phyloP scores from a whole-genome alignment of 176 grass and related monocot species.

The Triticum turgidum region DNA sequence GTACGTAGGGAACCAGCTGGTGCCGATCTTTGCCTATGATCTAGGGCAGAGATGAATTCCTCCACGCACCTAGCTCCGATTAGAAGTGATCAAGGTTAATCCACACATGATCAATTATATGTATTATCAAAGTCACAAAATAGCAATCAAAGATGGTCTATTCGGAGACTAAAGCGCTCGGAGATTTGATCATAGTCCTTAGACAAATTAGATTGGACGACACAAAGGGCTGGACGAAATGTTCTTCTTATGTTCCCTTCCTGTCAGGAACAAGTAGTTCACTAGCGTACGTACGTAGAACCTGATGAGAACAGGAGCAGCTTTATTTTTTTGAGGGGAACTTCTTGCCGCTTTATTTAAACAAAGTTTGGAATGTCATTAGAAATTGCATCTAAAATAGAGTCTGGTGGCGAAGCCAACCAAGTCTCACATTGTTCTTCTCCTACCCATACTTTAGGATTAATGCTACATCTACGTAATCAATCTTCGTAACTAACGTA shows the following conservation, averaged over 20 bases:
- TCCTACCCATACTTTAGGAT: too few relatives aligned
- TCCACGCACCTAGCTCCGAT: not conserved
- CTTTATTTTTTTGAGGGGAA: too few relatives aligned
- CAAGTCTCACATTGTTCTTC: too few relatives aligned
- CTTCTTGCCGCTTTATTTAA: too few relatives aligned
- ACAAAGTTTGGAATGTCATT: too few relatives aligned
- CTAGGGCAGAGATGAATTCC: conserved; percentile 19
- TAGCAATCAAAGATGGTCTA: not conserved
- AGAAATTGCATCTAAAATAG: too few relatives aligned
- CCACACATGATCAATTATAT: too few relatives aligned
- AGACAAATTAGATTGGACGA: not conserved
- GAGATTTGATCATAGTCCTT: not conserved
- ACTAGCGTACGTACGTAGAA: not conserved
- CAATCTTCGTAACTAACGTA: too few relatives aligned
- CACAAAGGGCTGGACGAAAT: not conserved
- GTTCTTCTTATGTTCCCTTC: not conserved
- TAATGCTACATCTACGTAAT: too few relatives aligned
- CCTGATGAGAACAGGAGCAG: not conserved
- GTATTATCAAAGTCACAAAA: not conserved
- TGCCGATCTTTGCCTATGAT: conserved; percentile 14
- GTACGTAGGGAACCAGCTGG: not conserved
- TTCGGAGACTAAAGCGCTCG: not conserved
- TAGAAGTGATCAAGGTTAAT: not conserved
- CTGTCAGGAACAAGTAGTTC: not conserved
- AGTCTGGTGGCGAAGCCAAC: too few relatives aligned